Evolutionary conservation across 257 asterid species (phyloP).

Genomic region (Linaria vulgaris): DNA sequence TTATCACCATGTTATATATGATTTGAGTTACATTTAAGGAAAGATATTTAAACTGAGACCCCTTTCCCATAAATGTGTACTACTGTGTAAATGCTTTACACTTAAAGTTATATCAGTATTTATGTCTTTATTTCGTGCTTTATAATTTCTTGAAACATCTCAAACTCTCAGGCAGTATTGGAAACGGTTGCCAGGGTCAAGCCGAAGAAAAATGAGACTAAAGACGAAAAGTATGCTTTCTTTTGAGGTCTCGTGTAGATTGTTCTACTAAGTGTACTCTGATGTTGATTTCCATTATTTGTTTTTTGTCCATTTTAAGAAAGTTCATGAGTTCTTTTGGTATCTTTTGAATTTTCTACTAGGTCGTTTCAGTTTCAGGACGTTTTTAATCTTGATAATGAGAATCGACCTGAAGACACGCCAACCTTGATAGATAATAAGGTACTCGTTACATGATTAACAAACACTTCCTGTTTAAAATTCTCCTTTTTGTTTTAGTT

Average conservation of each 20-base stretch:
- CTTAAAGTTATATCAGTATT: background rate
- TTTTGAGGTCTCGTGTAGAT: constrained; percentile 16
- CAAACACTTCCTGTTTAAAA: background rate
- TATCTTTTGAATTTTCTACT: constrained; percentile 30
- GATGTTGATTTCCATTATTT: constrained; percentile 21
- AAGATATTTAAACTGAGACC: constrained; percentile 3
- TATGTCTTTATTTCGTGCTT: background rate
- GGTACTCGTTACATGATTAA: constrained; percentile 37
- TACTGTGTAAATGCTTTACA: constrained; percentile 4
- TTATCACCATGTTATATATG: constrained; percentile 17
- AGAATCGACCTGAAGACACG: constrained; percentile 66
- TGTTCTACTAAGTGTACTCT: constrained; percentile 22
- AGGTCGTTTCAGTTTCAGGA: constrained; percentile 75
- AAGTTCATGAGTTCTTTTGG: constrained; percentile 24
- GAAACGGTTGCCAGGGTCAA: constrained; percentile 85
- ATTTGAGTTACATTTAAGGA: constrained; percentile 12
- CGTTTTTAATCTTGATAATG: constrained; percentile 69
- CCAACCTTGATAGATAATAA: constrained; percentile 73
- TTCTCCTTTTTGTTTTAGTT: constrained; percentile 17
- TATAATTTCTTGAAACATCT: constrained; percentile 27
- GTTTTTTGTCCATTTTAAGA: constrained; percentile 16
- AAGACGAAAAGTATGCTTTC: constrained; percentile 67
- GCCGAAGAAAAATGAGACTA: constrained; percentile 80
- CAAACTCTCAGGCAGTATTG: constrained; percentile 67
- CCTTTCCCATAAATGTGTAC: constrained; percentile 8